Conservation (phyloP, 345 rosid species). For the Aquilaria yunnanensis region DNA sequence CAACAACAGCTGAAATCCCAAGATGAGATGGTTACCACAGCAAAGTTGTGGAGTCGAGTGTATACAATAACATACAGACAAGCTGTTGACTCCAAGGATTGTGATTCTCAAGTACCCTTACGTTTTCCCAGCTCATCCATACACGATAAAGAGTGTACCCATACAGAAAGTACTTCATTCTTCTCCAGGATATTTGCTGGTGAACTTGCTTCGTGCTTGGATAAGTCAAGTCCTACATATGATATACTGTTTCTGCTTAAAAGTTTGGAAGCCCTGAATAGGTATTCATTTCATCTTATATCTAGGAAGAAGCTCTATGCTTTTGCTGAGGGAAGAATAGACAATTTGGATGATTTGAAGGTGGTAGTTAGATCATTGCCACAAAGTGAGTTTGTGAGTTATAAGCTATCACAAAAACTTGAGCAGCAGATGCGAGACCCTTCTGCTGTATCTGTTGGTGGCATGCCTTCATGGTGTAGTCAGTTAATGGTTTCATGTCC, state of each 20-base stretch:
- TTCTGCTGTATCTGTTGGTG: constrained; percentile 57
- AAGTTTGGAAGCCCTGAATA: constrained; percentile 68
- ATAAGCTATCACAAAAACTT: constrained; percentile 84
- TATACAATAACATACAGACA: constrained; percentile 56
- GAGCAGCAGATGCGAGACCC: constrained; percentile 90
- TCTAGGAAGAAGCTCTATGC: constrained; percentile 51
- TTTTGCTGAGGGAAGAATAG: constrained; percentile 58
- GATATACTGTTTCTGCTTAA: constrained; percentile 70
- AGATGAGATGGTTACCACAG: constrained; percentile 33
- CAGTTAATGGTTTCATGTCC: constrained; percentile 85
- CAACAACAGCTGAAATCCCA: constrained; percentile 56
- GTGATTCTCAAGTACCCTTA: constrained; percentile 18
- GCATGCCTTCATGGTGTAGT: constrained; percentile 83
- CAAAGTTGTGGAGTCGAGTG: constrained; percentile 57
- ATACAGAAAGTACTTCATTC: constrained; percentile 29
- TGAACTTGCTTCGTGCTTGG: constrained; percentile 42
- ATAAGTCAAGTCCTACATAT: constrained; percentile 48
- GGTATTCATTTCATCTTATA: constrained; percentile 57
- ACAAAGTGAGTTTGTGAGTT: constrained; percentile 63
- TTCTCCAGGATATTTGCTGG: constrained; percentile 47
- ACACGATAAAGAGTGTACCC: constrained; percentile 18
- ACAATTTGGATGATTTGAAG: constrained; percentile 56
- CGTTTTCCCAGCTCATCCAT: constrained; percentile 13
- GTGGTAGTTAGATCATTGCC: constrained; percentile 43
- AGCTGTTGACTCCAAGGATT: constrained; percentile 28